Evolutionary conservation across 2,329 filamentous ascomycete species (phyloP).

Genomic region (Exophiala sp.): DNA sequence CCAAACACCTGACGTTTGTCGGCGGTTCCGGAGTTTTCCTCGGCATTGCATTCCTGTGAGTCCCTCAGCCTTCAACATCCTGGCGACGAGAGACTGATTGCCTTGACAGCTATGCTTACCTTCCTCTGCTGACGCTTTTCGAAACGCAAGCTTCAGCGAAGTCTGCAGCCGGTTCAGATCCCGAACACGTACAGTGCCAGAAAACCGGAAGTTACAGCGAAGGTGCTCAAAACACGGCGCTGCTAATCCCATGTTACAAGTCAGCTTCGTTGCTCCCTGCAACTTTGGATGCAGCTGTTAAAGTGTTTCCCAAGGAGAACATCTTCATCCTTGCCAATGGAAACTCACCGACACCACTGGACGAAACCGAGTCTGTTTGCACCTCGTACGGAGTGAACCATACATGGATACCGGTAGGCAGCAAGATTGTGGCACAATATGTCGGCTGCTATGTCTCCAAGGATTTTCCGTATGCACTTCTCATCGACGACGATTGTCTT

Average conservation of each 20-base stretch:
- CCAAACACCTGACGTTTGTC: conserved; percentile 29
- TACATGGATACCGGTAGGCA: conserved; percentile 48
- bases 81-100: background rate
- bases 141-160: background rate
- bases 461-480: conserved; percentile 44
- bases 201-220: conserved; percentile 11
- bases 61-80: background rate
- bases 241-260: conserved; percentile 50
- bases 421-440: conserved; percentile 50
- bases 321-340: conserved; percentile 51
- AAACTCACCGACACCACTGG: conserved; percentile 45
- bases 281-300: conserved; percentile 44
- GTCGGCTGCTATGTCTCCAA: conserved; percentile 47
- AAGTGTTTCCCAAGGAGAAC: conserved; percentile 45
- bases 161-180: conserved; percentile 31
- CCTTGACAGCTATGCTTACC: too few species aligned
- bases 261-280: conserved; percentile 41
- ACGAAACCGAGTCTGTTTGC: conserved; percentile 48
- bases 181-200: conserved; percentile 20
- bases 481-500: conserved; percentile 51
- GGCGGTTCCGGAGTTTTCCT: conserved; percentile 44
- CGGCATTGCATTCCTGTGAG: conserved; percentile 37
- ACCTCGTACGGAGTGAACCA: conserved; percentile 45
- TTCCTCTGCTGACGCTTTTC: too few species aligned
- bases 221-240: conserved; percentile 36